Base-by-base conservation (phyloP, 1,139 yeast genomes). In the Diutina catenulata region DNA sequence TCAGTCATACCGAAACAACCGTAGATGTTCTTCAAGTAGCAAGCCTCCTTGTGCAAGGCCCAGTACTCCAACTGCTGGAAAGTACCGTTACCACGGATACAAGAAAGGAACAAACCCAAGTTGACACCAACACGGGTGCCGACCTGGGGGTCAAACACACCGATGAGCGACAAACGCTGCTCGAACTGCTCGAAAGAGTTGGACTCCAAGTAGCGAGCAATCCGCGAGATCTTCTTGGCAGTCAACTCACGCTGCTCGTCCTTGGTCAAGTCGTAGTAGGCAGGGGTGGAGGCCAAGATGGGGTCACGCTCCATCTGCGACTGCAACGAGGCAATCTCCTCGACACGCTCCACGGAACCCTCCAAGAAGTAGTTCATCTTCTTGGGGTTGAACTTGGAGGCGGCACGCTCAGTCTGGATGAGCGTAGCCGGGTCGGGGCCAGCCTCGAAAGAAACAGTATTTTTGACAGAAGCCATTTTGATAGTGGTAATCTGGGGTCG, bases 1-100 rank as follows among this genome's bases (percentile, higher is more conserved):
- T 87, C 96, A 19, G 95, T 87, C 95, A 87, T 86, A 40, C 84
- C 86, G 57, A 87, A 87, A 62, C 95, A 86, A 14, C 95, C 95
- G 52, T 82, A 84, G 44, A 87, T 72, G 41, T 74, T 78, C 50
- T 70, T 76, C 41, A 81, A 60, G 45, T 62, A 60, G 18, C 68
- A 61, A 10, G 94, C 83, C 44, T 93, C 95, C 50, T 79, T 69
- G 50, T 76, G 75, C 42, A 63, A 59, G 39, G 84, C 68, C 95
- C 95, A 87, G 61, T 74, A 86, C 27, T 74, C 59, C 59, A 50
- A 73, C 62, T 69, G 80, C 27, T 59, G 71, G 36, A 62, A 58
- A 10, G 61, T 54, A 40, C 62, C 62, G 46, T 53, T 55, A 43
- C 61, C 60, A 38, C 59, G 46, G 43, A 56, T 41, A 46, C 60